Conservation (phyloP, 2,329 filamentous ascomycete species). For the Phialophora verrucosa region DNA sequence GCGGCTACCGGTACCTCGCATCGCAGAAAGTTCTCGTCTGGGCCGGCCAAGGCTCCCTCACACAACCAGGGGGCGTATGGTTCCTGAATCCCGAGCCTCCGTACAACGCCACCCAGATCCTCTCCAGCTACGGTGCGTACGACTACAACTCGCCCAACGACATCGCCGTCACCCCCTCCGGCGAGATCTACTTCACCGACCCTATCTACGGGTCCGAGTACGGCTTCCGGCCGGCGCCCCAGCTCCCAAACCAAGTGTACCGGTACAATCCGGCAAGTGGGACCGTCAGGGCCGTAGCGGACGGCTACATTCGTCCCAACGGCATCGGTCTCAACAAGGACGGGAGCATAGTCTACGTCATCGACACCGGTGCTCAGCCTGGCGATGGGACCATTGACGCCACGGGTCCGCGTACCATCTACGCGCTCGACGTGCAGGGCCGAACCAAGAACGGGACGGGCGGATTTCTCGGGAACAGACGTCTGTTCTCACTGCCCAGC, state of each 20-base stretch:
- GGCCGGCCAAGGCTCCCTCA: background rate
- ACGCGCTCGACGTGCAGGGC: conserved; percentile 49
- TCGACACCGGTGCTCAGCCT: conserved; percentile 45
- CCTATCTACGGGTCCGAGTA: conserved; percentile 48
- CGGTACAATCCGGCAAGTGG: conserved; percentile 45
- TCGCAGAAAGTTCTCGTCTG: background rate
- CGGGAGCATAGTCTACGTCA: conserved; percentile 47
- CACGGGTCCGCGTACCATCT: conserved; percentile 29
- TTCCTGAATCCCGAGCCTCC: conserved; percentile 21
- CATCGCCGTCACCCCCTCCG: conserved; percentile 46
- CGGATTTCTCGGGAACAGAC: conserved; percentile 55
- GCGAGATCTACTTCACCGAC: conserved; percentile 50
- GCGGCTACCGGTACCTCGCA: conserved; percentile 8
- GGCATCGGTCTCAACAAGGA: conserved; percentile 50
- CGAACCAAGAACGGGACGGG: conserved; percentile 35
- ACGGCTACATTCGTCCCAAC: conserved; percentile 49
- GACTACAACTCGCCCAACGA: conserved; percentile 48
- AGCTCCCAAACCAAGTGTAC: conserved; percentile 47
- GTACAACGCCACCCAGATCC: conserved; percentile 16
- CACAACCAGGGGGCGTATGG: conserved; percentile 14
- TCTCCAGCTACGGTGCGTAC: conserved; percentile 24
- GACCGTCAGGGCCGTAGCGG: conserved; percentile 45
- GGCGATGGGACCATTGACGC: conserved; percentile 13
- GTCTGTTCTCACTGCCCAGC: conserved; percentile 58
- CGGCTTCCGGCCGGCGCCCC: conserved; percentile 43